phyloP scores from a whole-genome alignment of 176 grass and related monocot species.

The Ensete glaucum region DNA sequence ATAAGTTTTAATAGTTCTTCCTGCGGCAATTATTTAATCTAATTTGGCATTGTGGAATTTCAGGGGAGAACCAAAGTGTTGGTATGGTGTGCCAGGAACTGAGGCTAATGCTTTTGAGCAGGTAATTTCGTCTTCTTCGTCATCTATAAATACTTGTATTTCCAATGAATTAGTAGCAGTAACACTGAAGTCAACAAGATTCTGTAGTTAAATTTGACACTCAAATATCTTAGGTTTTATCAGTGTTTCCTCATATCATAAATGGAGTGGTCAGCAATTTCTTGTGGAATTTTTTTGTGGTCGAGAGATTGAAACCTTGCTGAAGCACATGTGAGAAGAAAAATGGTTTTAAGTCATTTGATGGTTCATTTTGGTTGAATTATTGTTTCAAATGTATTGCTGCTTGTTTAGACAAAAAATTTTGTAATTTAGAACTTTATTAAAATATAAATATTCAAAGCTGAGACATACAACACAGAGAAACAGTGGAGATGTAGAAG shows the following conservation, averaged over 20 bases:
- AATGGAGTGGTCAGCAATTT: not conserved
- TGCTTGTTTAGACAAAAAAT: not conserved
- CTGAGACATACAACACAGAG: no score
- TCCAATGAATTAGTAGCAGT: not conserved
- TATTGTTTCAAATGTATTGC: not conserved
- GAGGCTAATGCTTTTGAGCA: constrained; percentile 82
- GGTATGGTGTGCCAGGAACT: constrained; percentile 90
- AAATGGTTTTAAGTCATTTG: not conserved
- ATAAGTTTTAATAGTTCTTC: not conserved
- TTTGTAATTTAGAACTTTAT: not conserved
- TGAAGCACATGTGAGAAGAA: not conserved
- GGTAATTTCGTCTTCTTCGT: constrained; percentile 35
- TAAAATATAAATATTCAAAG: not conserved
- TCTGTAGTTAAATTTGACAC: not conserved
- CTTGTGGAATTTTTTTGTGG: not conserved
- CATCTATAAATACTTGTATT: not conserved
- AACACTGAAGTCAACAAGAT: not conserved
- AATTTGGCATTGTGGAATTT: constrained; percentile 29
- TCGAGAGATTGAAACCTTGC: no score
- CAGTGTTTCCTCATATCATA: not conserved
- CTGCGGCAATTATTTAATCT: constrained; percentile 12
- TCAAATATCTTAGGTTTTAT: not conserved
- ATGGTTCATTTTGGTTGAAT: not conserved
- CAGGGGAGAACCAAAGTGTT: constrained; percentile 91
- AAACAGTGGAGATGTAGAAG: no score